Base-by-base conservation (phyloP, 495 filamentous ascomycete species). In the Penicillium crystallinum region DNA sequence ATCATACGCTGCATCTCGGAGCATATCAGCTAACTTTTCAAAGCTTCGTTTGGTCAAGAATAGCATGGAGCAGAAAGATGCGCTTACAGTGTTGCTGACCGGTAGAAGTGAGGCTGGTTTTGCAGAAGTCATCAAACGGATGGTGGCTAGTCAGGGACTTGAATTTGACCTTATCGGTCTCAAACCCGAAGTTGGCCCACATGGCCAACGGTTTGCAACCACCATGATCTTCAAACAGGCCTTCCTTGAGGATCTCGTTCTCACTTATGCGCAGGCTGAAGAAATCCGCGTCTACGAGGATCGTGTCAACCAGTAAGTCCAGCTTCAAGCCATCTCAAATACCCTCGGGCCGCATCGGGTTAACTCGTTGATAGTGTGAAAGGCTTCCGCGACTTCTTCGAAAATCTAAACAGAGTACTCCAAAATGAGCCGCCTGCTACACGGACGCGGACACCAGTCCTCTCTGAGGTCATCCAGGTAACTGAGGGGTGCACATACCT, bases 191-290 rank as follows among this genome's bases (percentile, higher is more conserved):
- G 83, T 85, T 46, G 87, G 91, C 4, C 93, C 91, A 4, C 81
- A 81, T 52, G 82, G 82, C 46, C 81, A 95, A 68, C 80, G 76
- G 18, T 90, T 96, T 61, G 47, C 71, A 12, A 87, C 73, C 54
- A 97, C 93, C 1, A 89, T 96, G 79, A 61, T 74, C 5, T 97
- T 93, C 73, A 99, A 99, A 71, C 85, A 95, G 54, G 73, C 77
- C 7, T 88, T 97, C 53, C 76, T 99, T 11, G 75, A 80, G 56
- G 82, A 89, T 40, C 64, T 97, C 22, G 72, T 97, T 62, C 78
- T 87, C 65, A 97, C 91, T 9, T 99, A 97, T 71, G 77, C 72
- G 46, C 66, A 86, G 49, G 88, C 91, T 6, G 81, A 89, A 23
- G 91, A 97, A 55, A 87, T 97, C 52, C 77, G 81, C 14, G 68